Conservation (phyloP, 257 asterid genomes). For the Plectranthus barbatus region DNA sequence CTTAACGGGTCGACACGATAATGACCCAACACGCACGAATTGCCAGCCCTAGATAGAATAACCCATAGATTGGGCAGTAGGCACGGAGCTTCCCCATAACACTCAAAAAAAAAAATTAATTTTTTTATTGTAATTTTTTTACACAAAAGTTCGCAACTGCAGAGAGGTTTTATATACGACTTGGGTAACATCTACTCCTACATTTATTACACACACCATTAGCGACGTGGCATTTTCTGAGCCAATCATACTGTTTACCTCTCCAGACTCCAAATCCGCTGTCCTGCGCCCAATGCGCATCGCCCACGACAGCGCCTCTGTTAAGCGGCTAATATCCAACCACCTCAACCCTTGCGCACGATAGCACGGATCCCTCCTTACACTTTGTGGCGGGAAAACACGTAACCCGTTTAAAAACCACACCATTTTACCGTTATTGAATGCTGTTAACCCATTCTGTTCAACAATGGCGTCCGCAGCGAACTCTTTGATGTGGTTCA, state of each 20-base stretch:
- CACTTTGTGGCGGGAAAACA: conserved; percentile 52
- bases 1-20: too few relatives aligned
- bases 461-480: conserved; percentile 46
- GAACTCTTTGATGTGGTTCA: conserved; percentile 75
- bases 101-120: too few relatives aligned
- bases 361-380: conserved; percentile 10
- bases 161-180: too few relatives aligned
- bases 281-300: conserved; percentile 14
- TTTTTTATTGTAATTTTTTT: too few relatives aligned
- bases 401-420: conserved; percentile 34
- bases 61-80: too few relatives aligned
- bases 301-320: background rate
- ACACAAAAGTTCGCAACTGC: too few relatives aligned
- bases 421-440: background rate
- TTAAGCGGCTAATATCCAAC: conserved; percentile 11
- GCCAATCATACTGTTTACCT: conserved; percentile 14
- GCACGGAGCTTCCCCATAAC: too few relatives aligned
- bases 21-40: too few relatives aligned
- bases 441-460: conserved; percentile 17
- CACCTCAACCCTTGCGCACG: conserved; percentile 40
- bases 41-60: too few relatives aligned
- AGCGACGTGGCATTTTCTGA: conserved; percentile 41
- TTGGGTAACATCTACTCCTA: too few relatives aligned
- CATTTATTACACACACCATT: background rate
- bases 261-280: conserved; percentile 9